phyloP scores from a whole-genome alignment of 352 stramenopile genomes.

The Globisporangium irregulare region DNA sequence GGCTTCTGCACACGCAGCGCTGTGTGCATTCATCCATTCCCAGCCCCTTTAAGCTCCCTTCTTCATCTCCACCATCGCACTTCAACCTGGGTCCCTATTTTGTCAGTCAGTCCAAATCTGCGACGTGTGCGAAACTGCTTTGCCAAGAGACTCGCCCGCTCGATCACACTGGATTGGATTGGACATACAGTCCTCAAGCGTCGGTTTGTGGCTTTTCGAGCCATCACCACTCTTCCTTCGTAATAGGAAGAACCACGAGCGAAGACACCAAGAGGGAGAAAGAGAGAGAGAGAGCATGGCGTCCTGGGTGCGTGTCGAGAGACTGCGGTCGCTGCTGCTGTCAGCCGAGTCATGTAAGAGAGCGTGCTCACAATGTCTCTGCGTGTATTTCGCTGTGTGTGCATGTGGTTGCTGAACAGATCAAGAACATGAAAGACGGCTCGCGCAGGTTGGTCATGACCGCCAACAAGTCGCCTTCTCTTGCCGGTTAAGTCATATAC shows the following conservation, averaged over 20 bases:
- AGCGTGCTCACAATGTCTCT: slow-evolving; percentile 2
- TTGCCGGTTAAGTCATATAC: neutral
- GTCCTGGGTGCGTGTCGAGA: slow-evolving; percentile 30
- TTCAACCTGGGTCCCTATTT: slow-evolving; percentile 1
- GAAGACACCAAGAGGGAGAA: neutral
- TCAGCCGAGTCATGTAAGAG: too few species aligned
- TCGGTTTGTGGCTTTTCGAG: slow-evolving; percentile 2
- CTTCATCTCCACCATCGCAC: neutral
- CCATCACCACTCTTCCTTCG: neutral
- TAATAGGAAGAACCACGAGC: neutral
- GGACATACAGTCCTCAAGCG: neutral
- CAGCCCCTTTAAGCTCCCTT: too few species aligned
- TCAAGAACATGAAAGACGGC: slow-evolving; percentile 80
- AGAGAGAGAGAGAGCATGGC: slow-evolving; percentile 24
- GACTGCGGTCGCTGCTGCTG: neutral
- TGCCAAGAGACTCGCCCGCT: neutral
- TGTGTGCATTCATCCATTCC: neutral
- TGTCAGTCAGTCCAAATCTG: neutral
- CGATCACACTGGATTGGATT: neutral
- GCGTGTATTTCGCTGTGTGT: neutral
- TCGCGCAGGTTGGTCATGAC: slow-evolving; percentile 43
- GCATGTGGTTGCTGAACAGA: slow-evolving; percentile 17
- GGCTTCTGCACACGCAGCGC: neutral
- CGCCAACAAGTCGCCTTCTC: neutral
- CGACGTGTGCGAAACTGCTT: slow-evolving; percentile 3